Base-by-base conservation (phyloP, 495 filamentous ascomycete genomes). In the Aspergillus affinis region DNA sequence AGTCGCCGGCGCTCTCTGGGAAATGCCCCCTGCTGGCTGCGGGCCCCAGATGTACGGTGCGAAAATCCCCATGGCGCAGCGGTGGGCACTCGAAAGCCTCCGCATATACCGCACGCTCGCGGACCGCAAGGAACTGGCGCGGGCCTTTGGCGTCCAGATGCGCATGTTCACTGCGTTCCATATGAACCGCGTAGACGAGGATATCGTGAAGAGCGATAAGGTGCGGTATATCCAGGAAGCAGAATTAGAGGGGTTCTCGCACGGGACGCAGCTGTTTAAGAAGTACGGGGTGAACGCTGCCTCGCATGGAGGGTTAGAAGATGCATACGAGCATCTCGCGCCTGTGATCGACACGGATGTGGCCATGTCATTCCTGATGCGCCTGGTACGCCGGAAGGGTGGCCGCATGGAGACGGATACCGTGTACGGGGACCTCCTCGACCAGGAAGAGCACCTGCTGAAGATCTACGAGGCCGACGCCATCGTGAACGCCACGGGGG, bases 311-410 rank as follows among this genome's bases (percentile, higher is more conserved):
- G 79, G 79, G 10, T 67, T 71, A 10, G 68, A 78, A 17, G 79
- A 83, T 56, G 80, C 80, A 10, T 82, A 80, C 54, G 71, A 81
- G 61, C 66, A 76, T 57, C 62, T 75, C 48, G 71, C 79, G 7
- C 80, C 78, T 4, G 65, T 82, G 50, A 80, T 83, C 62, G 79
- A 82, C 59, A 82, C 80, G n/a, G 79, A 82, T 58, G 64, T 67
- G 45, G 75, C 73, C 19, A 82, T 81, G 78, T 51, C 45, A 8
- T 82, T 73, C 68, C 62, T 82, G 51, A 78, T 66, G 57, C 54
- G 60, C 27, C 70, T 82, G 2, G 77, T 82, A n/a, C 48, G 73
- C 48, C 53, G 52, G 32, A 83, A 83, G 58, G 81, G 81, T 21
- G 78, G 75, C 17, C 66, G 57, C 19, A 55, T 81, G 17, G 60